Evolutionary conservation across 352 stramenopile genomes (phyloP), one percentile per base, ranked within the genome.

Genomic region (Phytophthora tubulina): DNA sequence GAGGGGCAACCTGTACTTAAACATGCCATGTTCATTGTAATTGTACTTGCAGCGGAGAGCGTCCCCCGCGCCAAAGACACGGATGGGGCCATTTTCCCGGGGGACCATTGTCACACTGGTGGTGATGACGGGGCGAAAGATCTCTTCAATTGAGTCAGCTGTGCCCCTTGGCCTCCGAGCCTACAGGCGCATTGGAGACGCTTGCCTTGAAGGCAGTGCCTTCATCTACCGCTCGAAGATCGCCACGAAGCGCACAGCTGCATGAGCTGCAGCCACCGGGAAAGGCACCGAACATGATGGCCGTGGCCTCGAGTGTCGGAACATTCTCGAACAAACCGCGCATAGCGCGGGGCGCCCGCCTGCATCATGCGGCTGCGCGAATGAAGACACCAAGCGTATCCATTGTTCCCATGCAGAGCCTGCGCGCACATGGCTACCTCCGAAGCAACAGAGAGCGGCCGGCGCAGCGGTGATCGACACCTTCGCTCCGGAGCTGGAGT

Each of bases 281-380:
- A 59, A 72, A 4, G 52, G 72, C 61, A 63, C 21, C 41, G 15
- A 35, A 44, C 33, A 44, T 45, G 50, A 38, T 60, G 44, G 17
- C 45, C 17, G 41, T 59, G 57, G 38, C 39, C 48, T 60, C 36
- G 38, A 70, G 52, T 70, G 62, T 76, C 56, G 67, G 46, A 76
- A 70, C 62, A 70, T 79, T 79, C 72, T 76, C 50, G 67, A 76
- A 68, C 61, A 70, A 63, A 72, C 13, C 45, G 45, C 52, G 64
- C 65, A 74, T 58, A 74, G 52, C 51, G 49, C 53, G 5, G 57
- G 11, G 53, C 63, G 33, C 53, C 36, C 32, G 52, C 56, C 54
- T 64, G 27, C 59, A 39, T 45, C 32, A 51, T 70, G 67, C 67
- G 67, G 72, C 67, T 76, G 62, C 67, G 67, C 46, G 51, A 64